These are phyloP conservation scores for Penicillium sp. DNA, from an alignment of 2,329 filamentous ascomycete species.

Conservation along the genomic window DNA sequence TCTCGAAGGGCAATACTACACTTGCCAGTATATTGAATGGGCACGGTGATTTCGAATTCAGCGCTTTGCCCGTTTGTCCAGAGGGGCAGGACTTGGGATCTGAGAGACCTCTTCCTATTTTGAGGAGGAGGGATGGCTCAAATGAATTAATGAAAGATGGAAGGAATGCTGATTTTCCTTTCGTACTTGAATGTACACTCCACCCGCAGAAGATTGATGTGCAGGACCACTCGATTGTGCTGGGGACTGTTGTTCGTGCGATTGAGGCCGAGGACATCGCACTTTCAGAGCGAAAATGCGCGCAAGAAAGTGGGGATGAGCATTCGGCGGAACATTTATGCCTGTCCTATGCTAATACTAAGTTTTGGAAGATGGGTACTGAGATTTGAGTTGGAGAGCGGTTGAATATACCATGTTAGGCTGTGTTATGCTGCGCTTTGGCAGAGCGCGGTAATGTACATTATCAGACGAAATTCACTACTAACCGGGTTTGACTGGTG, in stretches of 20 bases:
- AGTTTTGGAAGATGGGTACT: slow-evolving; percentile 44
- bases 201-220: slow-evolving; percentile 38
- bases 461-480: not conserved
- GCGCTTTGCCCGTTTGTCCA: slow-evolving; percentile 4
- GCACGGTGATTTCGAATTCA: slow-evolving; percentile 32
- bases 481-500: not conserved
- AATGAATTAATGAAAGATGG: not conserved
- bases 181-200: slow-evolving; percentile 42
- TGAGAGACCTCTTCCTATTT: slow-evolving; percentile 27
- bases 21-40: slow-evolving; percentile 28
- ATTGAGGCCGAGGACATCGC: slow-evolving; percentile 16
- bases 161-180: slow-evolving; percentile 33
- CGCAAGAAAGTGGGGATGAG: slow-evolving; percentile 9
- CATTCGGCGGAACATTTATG: slow-evolving; percentile 28
- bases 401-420: not conserved
- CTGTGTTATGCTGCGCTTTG: not conserved
- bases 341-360: slow-evolving; percentile 44
- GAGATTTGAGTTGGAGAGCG: slow-evolving; percentile 18
- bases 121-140: slow-evolving; percentile 18
- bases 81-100: not conserved
- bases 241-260: slow-evolving; percentile 37
- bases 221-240: slow-evolving; percentile 42
- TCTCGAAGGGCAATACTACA: slow-evolving; percentile 42
- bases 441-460: not conserved
- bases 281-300: not conserved